Evolutionary conservation across 1,284 basidiomycete genomes (phyloP).

Genomic region (Trichosporon sp.): DNA sequence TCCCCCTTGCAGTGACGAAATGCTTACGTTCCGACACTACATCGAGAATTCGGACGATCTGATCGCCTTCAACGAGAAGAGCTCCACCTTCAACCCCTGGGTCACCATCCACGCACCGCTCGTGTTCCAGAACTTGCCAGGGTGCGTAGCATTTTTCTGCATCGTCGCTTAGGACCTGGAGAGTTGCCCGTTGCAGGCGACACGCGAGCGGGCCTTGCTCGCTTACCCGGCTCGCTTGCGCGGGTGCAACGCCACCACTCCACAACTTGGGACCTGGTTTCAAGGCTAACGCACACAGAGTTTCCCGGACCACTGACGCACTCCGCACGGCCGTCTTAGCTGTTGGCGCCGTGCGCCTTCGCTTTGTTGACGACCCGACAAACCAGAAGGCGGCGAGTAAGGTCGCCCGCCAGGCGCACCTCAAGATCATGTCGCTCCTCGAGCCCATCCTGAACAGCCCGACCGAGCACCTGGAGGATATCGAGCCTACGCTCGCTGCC

Average conservation of each 20-base stretch:
- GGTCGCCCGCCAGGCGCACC: conserved; percentile 27
- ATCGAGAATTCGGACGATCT: conserved; percentile 37
- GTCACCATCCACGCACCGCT: conserved; percentile 39
- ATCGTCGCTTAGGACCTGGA: neutral
- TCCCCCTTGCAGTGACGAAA: conserved; percentile 30
- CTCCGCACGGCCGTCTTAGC: conserved; percentile 38
- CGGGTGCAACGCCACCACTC: neutral
- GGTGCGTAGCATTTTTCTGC: conserved; percentile 17
- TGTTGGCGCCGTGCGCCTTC: conserved; percentile 41
- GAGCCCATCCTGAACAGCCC: conserved; percentile 23
- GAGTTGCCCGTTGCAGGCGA: neutral
- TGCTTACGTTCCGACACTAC: conserved; percentile 43
- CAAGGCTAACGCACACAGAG: conserved; percentile 10
- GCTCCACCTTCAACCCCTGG: conserved; percentile 43
- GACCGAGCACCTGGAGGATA: conserved; percentile 26
- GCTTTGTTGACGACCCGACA: conserved; percentile 29
- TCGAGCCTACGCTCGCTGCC: conserved; percentile 38
- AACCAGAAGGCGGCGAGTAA: conserved; percentile 30
- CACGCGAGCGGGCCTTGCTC: neutral
- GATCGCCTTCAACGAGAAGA: conserved; percentile 35
- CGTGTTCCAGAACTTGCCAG: conserved; percentile 35
- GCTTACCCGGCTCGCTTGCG: neutral
- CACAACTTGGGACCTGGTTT: neutral
- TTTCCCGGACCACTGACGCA: conserved; percentile 34
- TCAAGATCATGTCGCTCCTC: conserved; percentile 26